These are phyloP conservation scores for Barbarea vulgaris DNA, from an alignment of 345 rosid genomes.

Conservation along the genomic window DNA sequence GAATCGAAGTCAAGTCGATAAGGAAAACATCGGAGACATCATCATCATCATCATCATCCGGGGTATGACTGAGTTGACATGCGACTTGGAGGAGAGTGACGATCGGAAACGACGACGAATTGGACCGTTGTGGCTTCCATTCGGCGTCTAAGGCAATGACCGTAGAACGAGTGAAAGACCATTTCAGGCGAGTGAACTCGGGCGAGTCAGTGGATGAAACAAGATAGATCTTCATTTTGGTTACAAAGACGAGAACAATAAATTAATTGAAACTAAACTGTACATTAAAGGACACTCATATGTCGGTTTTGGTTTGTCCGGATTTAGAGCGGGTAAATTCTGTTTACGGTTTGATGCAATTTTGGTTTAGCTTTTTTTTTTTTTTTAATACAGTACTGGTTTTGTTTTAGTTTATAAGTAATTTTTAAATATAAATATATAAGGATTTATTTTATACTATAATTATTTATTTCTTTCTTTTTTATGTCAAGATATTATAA, in stretches of 20 bases:
- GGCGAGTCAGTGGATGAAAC: slow-evolving; percentile 62
- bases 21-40: slow-evolving; percentile 60
- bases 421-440: too few species aligned
- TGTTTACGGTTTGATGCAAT: neutral
- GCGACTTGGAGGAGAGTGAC: slow-evolving; percentile 86
- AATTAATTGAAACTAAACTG: neutral
- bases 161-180: slow-evolving; percentile 57
- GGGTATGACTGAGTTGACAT: slow-evolving; percentile 47
- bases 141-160: slow-evolving; percentile 84
- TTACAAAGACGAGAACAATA: neutral
- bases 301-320: neutral
- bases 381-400: neutral
- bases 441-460: too few species aligned
- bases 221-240: slow-evolving; percentile 43
- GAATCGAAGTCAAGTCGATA: slow-evolving; percentile 62
- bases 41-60: slow-evolving; percentile 36
- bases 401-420: neutral
- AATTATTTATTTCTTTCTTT: too few species aligned
- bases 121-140: slow-evolving; percentile 69
- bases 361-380: neutral
- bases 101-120: slow-evolving; percentile 53
- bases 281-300: neutral
- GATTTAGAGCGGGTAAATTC: neutral
- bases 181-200: slow-evolving; percentile 69
- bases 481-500: too few species aligned